Percentiles rank a stretch among this genome's conserved stretches.
Conservation (phyloP, 2,329 filamentous ascomycete species). For the Chaetomium globosum region DNA sequence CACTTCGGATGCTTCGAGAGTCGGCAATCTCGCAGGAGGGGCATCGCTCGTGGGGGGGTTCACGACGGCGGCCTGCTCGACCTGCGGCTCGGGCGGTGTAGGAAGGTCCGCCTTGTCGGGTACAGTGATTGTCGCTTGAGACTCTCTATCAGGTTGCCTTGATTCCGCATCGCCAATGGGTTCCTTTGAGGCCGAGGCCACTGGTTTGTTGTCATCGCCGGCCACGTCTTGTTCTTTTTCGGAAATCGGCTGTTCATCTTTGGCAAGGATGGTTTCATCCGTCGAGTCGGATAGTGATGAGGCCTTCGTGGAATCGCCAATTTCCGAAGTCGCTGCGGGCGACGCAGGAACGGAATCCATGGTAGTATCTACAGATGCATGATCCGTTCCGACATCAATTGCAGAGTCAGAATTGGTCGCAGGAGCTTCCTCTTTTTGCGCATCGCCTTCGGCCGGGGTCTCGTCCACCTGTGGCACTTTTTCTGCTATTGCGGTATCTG, state of each 20-base stretch:
- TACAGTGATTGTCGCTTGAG: slow-evolving; percentile 16
- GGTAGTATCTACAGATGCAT: slow-evolving; percentile 51
- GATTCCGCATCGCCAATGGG: not conserved
- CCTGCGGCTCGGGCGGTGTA: slow-evolving; percentile 19
- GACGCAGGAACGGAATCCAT: slow-evolving; percentile 63
- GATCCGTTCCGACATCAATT: slow-evolving; percentile 55
- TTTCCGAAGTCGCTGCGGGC: slow-evolving; percentile 58
- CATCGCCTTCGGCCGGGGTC: slow-evolving; percentile 37
- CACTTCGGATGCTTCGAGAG: not conserved
- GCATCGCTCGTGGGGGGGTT: not conserved
- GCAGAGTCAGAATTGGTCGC: slow-evolving; percentile 58
- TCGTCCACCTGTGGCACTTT: slow-evolving; percentile 36
- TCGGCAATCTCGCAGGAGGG: slow-evolving; percentile 1
- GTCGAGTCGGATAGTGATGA: slow-evolving; percentile 67
- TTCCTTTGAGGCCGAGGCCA: slow-evolving; percentile 9
- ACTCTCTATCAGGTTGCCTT: slow-evolving; percentile 14
- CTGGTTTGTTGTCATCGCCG: slow-evolving; percentile 2
- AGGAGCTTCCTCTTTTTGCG: slow-evolving; percentile 40
- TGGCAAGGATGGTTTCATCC: slow-evolving; percentile 58
- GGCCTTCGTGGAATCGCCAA: slow-evolving; percentile 62
- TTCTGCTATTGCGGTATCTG: slow-evolving; percentile 40
- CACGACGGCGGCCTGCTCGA: slow-evolving; percentile 20
- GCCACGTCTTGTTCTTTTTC: slow-evolving; percentile 11
- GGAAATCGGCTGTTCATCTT: slow-evolving; percentile 39
- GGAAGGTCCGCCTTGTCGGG: slow-evolving; percentile 18